phyloP scores from a whole-genome alignment of 306 rosid genomes.

The Myrica gale region DNA sequence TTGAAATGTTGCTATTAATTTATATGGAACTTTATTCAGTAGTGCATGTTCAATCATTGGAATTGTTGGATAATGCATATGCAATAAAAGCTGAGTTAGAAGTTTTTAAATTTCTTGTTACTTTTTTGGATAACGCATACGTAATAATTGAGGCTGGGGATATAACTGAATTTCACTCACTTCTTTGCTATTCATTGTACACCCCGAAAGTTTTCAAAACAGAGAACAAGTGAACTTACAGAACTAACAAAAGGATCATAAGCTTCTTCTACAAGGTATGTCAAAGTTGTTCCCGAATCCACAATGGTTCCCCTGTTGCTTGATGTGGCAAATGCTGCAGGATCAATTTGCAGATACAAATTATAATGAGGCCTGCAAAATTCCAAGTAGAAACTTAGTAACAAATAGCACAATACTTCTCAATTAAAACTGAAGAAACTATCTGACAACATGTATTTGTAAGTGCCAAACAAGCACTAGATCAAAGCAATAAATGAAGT shows the following conservation, averaged over 20 bases:
- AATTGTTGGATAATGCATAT: too few species aligned
- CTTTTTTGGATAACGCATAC: too few species aligned
- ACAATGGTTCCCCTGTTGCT: slow-evolving; percentile 76
- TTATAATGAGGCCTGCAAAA: slow-evolving; percentile 87
- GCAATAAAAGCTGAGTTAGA: too few species aligned
- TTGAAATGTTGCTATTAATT: too few species aligned
- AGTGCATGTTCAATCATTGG: too few species aligned
- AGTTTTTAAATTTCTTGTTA: too few species aligned
- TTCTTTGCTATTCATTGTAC: background rate
- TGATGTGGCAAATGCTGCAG: slow-evolving; percentile 69
- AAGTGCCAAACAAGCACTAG: background rate
- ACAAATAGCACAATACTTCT: slow-evolving; percentile 9
- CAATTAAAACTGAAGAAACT: slow-evolving; percentile 12
- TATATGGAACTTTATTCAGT: too few species aligned
- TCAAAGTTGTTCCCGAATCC: slow-evolving; percentile 86
- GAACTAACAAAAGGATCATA: slow-evolving; percentile 74
- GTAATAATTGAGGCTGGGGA: too few species aligned
- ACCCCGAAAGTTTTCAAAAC: background rate
- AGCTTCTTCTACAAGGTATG: slow-evolving; percentile 86
- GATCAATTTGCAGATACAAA: slow-evolving; percentile 78
- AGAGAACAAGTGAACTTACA: slow-evolving; percentile 50
- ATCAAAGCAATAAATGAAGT: background rate
- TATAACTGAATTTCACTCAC: too few species aligned
- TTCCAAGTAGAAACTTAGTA: slow-evolving; percentile 31
- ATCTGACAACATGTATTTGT: slow-evolving; percentile 5